Evolutionary conservation across 2,329 filamentous ascomycete genomes (phyloP).

Genomic region (Phialophora chinensis): DNA sequence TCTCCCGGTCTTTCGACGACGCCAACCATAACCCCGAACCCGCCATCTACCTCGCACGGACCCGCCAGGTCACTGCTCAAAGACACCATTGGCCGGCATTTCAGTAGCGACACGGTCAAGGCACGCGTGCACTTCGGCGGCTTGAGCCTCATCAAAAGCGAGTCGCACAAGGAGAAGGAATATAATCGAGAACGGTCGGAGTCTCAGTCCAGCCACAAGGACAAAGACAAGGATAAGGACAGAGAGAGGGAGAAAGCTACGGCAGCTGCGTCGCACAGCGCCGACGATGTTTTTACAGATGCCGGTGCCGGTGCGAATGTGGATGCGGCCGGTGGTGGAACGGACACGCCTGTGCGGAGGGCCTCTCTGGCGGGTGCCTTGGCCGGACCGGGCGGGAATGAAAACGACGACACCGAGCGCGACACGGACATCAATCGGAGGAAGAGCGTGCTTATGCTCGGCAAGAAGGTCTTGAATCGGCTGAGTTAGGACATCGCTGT

Average conservation of each 20-base stretch:
- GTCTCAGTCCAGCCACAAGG: slow-evolving; percentile 29
- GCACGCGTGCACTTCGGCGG: slow-evolving; percentile 33
- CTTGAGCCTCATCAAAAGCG: slow-evolving; percentile 27
- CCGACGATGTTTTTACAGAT: slow-evolving; percentile 2
- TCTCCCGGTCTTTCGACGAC: background rate
- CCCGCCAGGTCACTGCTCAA: slow-evolving; percentile 31
- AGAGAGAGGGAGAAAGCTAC: background rate
- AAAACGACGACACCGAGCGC: slow-evolving; percentile 20
- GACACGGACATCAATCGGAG: slow-evolving; percentile 39
- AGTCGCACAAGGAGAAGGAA: slow-evolving; percentile 10
- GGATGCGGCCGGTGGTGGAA: background rate
- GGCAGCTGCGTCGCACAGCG: background rate
- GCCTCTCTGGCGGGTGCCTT: background rate
- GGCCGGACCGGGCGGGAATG: background rate
- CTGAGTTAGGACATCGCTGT: slow-evolving; percentile 38
- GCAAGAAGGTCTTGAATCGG: slow-evolving; percentile 50
- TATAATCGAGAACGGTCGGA: slow-evolving; percentile 42
- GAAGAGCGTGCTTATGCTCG: slow-evolving; percentile 50
- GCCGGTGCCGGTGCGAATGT: background rate
- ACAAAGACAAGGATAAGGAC: slow-evolving; percentile 12
- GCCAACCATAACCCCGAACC: background rate
- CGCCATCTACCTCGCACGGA: slow-evolving; percentile 22
- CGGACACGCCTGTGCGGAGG: background rate
- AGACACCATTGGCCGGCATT: slow-evolving; percentile 37
- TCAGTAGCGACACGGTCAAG: slow-evolving; percentile 33